Evolutionary conservation across 2,329 filamentous ascomycete genomes (phyloP).

Genomic region (Parastagonospora avenae): DNA sequence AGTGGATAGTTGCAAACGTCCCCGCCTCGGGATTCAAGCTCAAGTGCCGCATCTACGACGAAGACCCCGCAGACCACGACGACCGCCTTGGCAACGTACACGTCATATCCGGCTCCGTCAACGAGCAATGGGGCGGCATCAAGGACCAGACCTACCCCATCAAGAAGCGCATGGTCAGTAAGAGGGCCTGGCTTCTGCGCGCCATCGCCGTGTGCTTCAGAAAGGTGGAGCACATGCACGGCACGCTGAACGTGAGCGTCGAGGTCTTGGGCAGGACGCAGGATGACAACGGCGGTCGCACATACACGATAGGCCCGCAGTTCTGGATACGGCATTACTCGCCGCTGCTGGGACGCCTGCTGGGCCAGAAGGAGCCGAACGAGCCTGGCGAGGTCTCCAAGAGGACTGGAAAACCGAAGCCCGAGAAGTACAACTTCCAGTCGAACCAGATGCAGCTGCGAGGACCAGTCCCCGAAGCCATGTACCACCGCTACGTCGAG

Average conservation of each 20-base stretch:
- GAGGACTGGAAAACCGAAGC: constrained; percentile 52
- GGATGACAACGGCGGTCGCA: constrained; percentile 64
- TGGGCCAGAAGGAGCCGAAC: constrained; percentile 65
- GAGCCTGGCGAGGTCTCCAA: constrained; percentile 37
- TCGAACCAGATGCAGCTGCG: constrained; percentile 87
- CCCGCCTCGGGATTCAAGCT: constrained; percentile 80
- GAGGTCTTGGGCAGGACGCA: constrained; percentile 78
- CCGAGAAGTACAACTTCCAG: constrained; percentile 87
- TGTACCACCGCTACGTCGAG: constrained; percentile 93
- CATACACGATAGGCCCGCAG: constrained; percentile 80
- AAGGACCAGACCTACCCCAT: constrained; percentile 69
- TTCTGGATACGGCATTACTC: constrained; percentile 84
- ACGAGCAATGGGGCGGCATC: constrained; percentile 71
- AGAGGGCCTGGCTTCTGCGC: constrained; percentile 80
- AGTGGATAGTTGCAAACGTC: constrained; percentile 89
- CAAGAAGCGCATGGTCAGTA: constrained; percentile 85
- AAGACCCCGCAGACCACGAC: constrained; percentile 84
- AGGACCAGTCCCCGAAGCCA: constrained; percentile 76
- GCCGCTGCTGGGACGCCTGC: constrained; percentile 82
- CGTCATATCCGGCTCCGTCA: constrained; percentile 65
- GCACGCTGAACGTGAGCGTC: constrained; percentile 73
- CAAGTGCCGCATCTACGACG: constrained; percentile 87
- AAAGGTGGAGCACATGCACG: constrained; percentile 69
- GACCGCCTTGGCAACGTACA: constrained; percentile 88
- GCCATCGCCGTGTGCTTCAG: constrained; percentile 68